Percentiles rank a stretch among this genome's conserved stretches.
Evolutionary conservation across 129 eudicot species (phyloP).

Genomic region (Lonicera japonica): DNA sequence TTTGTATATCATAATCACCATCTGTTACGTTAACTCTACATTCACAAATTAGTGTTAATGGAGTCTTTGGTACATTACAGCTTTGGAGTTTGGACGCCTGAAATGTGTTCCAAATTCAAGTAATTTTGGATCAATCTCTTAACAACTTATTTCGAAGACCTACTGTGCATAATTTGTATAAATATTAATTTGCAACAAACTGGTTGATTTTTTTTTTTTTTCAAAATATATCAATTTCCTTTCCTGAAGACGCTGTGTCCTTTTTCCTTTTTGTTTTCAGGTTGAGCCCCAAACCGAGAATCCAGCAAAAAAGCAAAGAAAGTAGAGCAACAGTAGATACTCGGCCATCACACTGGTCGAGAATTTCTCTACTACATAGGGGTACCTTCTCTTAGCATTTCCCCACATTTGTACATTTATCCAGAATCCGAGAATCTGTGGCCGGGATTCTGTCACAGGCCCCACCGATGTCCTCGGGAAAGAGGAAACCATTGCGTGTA

Average conservation of each 20-base stretch:
- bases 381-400: neutral
- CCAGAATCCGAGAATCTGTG: neutral
- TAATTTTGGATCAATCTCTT: too few species aligned
- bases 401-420: neutral
- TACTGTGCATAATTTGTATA: too few species aligned
- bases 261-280: neutral
- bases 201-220: neutral
- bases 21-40: too few species aligned
- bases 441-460: neutral
- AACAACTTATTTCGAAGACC: neutral
- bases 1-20: too few species aligned
- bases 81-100: too few species aligned
- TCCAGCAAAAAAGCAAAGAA: neutral
- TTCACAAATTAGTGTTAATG: too few species aligned
- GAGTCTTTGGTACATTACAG: too few species aligned
- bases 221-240: too few species aligned
- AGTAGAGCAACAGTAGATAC: neutral
- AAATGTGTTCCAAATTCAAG: too few species aligned
- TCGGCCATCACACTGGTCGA: too few species aligned
- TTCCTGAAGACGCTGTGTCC: neutral
- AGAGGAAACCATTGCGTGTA: too few species aligned
- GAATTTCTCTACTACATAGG: neutral
- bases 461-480: too few species aligned
- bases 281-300: neutral
- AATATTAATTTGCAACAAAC: neutral